phyloP scores from a whole-genome alignment of 1,284 basidiomycete species.

The Austroboletus niveus region DNA sequence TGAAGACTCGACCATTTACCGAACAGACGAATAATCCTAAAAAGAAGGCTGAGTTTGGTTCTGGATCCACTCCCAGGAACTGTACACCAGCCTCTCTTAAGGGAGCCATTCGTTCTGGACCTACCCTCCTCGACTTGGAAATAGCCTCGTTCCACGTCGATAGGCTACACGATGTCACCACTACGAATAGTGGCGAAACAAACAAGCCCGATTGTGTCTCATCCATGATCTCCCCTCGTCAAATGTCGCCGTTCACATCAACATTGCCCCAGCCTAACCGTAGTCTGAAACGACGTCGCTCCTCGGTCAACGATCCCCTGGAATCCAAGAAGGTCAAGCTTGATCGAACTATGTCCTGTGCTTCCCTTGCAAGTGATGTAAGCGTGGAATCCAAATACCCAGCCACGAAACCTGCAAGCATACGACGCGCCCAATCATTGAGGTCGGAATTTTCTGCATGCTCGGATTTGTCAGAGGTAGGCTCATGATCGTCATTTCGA shows the following conservation, averaged over 20 bases:
- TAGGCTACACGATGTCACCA: neutral
- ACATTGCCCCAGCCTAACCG: neutral
- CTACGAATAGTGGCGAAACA: too few relatives aligned
- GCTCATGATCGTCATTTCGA: neutral
- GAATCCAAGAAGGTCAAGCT: conserved; percentile 22
- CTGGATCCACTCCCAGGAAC: neutral
- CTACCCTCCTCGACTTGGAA: neutral
- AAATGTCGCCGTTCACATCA: neutral
- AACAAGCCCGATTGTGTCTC: neutral
- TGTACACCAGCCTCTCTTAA: neutral
- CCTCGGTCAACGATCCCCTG: neutral
- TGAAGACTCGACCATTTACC: neutral
- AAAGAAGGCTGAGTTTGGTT: neutral
- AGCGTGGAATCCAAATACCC: conserved; percentile 12
- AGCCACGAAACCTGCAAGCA: conserved; percentile 26
- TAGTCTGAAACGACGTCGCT: conserved; percentile 19
- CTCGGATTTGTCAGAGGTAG: conserved; percentile 12
- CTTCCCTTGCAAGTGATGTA: neutral
- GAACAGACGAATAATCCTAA: neutral
- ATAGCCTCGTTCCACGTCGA: neutral
- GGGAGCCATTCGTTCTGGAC: neutral
- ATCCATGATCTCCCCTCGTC: neutral
- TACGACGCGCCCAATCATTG: conserved; percentile 30
- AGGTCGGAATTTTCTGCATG: conserved; percentile 19
- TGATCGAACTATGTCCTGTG: conserved; percentile 5